Percentiles rank a stretch among this genome's conserved stretches.
These are phyloP conservation scores for Chlamydomonas asymmetrica DNA, from an alignment of 139 green algal species.

Conservation along the genomic window DNA sequence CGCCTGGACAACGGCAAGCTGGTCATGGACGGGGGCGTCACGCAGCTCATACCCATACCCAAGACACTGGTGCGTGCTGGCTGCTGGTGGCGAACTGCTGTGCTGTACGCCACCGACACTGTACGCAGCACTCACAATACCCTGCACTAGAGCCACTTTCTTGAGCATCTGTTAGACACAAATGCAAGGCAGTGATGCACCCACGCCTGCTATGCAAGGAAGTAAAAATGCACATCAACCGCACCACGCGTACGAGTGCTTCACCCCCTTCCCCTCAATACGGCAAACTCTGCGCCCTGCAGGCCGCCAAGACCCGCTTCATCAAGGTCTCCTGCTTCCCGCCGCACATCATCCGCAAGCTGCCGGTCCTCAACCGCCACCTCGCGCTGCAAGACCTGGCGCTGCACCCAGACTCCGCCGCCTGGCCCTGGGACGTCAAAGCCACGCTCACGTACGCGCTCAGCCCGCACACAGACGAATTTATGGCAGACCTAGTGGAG, in stretches of 20 bases:
- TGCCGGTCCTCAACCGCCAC: slow-evolving; percentile 20
- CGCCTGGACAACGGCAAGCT: slow-evolving; percentile 59
- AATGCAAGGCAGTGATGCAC: too few species aligned
- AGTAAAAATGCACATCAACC: too few species aligned
- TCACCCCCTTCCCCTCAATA: too few species aligned
- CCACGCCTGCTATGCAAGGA: too few species aligned
- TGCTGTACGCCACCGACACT: too few species aligned
- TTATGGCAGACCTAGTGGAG: slow-evolving; percentile 11
- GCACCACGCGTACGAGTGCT: too few species aligned
- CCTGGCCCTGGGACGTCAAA: neutral
- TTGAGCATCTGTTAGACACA: too few species aligned
- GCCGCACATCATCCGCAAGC: slow-evolving; percentile 33
- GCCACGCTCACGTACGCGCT: slow-evolving; percentile 17
- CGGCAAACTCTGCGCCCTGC: too few species aligned
- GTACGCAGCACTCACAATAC: too few species aligned
- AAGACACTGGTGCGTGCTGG: too few species aligned
- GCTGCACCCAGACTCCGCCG: neutral
- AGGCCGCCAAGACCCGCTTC: slow-evolving; percentile 20
- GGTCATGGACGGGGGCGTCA: slow-evolving; percentile 72
- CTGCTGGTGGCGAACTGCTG: too few species aligned
- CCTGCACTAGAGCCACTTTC: too few species aligned
- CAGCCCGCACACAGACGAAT: slow-evolving; percentile 16
- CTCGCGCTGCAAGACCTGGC: neutral
- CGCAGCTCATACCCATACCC: slow-evolving; percentile 72
- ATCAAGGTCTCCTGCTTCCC: slow-evolving; percentile 66